Evolutionary conservation across 768 basidiomycete genomes (phyloP), one percentile per base, ranked within the genome.

Genomic region (Calvatia gigantea): DNA sequence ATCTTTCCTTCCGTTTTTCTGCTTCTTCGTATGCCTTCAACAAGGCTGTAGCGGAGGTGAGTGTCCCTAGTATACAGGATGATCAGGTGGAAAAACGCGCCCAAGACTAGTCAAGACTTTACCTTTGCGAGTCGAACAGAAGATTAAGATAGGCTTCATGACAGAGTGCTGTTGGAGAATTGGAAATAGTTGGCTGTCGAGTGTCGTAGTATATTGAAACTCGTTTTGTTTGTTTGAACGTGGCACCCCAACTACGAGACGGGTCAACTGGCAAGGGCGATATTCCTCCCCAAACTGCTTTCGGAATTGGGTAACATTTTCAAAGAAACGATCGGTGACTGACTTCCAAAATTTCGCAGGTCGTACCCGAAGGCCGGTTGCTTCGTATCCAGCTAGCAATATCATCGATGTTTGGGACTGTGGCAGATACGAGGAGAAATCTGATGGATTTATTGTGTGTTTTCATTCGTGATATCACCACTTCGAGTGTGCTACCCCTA

Each of bases 381-480:
- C 72, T 76, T 39, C 87, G 86, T 43, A 98, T 85, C 96, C 96
- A 99, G 51, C 73, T 69, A 1, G 94, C 93, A 28, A 99, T 84
- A 60, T 99, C 96, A 25, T 83, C 75, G 48, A 94, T 88, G 62
- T 99, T 98, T 0, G 96, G 96, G 11, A 93, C 89, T 0, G 96
- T 98, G 4, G 96, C 96, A 0, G 94, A 96, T 35, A 98, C 83
- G 15, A 97, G 80, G 28, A 97, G 70, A 67, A 98, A 95, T 6
- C 97, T 85, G 23, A 92, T 84, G 2, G 70, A 67, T 2, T 78
- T 75, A 7, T 85, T 87, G 8, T 85, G 80, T 2, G 82, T 71
- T 69, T 90, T 95, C 92, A 98, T 96, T 23, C 97, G 84, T 2
- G 91, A 90, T 42, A 95, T 78, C n/a, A 98, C 83, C 15, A 96